Percentiles rank a stretch among this genome's conserved stretches.
phyloP scores from a whole-genome alignment of 352 stramenopile genomes.

The Blastocystis sp. region DNA sequence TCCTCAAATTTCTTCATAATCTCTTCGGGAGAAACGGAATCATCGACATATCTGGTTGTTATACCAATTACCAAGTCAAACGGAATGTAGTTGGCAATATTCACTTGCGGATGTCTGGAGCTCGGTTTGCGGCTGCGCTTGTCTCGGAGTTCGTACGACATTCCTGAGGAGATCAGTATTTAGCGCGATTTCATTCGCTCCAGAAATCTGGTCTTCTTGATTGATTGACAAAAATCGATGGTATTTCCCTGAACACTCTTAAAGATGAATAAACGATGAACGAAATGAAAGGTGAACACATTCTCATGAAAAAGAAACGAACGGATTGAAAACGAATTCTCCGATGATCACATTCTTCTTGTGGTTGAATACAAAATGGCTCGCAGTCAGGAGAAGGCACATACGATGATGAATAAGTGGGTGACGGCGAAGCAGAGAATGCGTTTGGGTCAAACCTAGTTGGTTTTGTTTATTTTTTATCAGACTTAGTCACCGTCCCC shows the following conservation, averaged over 20 bases:
- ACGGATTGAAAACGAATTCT: neutral
- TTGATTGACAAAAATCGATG: too few species aligned
- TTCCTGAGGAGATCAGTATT: neutral
- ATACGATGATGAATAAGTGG: constrained; percentile 57
- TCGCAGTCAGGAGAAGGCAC: constrained; percentile 50
- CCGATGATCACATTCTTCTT: constrained; percentile 8
- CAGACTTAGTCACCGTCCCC: constrained; percentile 12
- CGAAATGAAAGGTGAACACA: neutral
- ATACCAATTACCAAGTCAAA: neutral
- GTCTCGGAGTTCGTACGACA: constrained; percentile 17
- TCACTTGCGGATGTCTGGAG: neutral
- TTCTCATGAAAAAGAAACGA: neutral
- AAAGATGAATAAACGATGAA: neutral
- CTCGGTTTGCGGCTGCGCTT: neutral
- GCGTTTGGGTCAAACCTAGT: constrained; percentile 41
- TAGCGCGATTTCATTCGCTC: neutral
- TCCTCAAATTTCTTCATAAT: constrained; percentile 58
- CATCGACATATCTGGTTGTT: constrained; percentile 34
- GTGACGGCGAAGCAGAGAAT: constrained; percentile 41
- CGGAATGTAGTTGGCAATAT: constrained; percentile 14
- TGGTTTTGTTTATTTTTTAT: neutral
- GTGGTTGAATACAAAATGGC: constrained; percentile 6
- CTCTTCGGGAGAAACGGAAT: constrained; percentile 29
- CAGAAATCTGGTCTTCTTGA: too few species aligned
- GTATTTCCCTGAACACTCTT: too few species aligned